phyloP scores from a whole-genome alignment of 2,329 filamentous ascomycete genomes.

The Zymoseptoria tritici region DNA sequence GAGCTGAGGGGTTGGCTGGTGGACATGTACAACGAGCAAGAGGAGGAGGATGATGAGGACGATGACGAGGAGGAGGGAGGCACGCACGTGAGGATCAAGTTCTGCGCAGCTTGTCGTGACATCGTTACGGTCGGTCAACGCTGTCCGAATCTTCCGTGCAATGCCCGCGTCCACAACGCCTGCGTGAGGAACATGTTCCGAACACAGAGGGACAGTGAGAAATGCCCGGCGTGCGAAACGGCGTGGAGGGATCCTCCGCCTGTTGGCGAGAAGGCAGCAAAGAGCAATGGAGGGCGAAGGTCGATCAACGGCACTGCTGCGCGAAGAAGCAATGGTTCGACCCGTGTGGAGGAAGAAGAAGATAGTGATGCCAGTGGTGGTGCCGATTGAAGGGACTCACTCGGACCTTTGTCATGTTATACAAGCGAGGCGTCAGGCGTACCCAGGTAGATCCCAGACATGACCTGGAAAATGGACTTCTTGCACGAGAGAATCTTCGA shows the following conservation, averaged over 20 bases:
- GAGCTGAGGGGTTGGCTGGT: slow-evolving; percentile 78
- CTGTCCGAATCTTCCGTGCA: slow-evolving; percentile 62
- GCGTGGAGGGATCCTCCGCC: slow-evolving; percentile 45
- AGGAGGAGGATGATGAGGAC: slow-evolving; percentile 45
- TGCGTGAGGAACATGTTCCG: slow-evolving; percentile 70
- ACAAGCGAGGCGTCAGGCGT: slow-evolving; percentile 15
- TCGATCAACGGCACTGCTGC: slow-evolving; percentile 12
- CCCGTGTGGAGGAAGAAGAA: slow-evolving; percentile 12
- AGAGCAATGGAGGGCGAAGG: slow-evolving; percentile 7
- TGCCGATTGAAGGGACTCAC: too few relatives aligned
- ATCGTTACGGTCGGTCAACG: slow-evolving; percentile 80
- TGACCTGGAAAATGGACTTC: slow-evolving; percentile 5
- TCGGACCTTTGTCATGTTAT: too few relatives aligned
- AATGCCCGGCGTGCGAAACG: slow-evolving; percentile 54
- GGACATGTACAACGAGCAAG: slow-evolving; percentile 79
- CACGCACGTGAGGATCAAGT: slow-evolving; percentile 66
- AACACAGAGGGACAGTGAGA: slow-evolving; percentile 48
- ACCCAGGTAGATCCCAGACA: not conserved
- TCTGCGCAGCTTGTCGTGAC: slow-evolving; percentile 81
- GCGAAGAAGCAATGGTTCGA: slow-evolving; percentile 11
- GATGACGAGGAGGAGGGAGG: slow-evolving; percentile 36
- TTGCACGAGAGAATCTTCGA: slow-evolving; percentile 8
- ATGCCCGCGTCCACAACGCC: slow-evolving; percentile 64
- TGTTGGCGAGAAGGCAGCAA: slow-evolving; percentile 46
- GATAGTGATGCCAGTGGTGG: slow-evolving; percentile 7